Evolutionary conservation across 1,284 basidiomycete species (phyloP).

Genomic region (Irpex sp.): DNA sequence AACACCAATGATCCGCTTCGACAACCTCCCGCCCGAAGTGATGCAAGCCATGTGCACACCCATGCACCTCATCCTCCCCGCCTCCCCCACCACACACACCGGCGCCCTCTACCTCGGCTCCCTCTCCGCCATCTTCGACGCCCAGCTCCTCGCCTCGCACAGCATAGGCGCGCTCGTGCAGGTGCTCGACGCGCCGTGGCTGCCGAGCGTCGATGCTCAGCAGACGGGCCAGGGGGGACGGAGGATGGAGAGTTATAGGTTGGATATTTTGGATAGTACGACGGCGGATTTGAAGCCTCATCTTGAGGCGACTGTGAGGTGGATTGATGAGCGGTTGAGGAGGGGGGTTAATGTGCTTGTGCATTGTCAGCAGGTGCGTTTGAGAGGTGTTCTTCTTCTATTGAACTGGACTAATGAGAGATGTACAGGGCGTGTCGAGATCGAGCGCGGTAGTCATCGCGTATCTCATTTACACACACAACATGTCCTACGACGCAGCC

Average conservation of each 20-base stretch:
- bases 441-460: constrained; percentile 63
- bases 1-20: constrained; percentile 62
- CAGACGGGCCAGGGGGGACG: constrained; percentile 22
- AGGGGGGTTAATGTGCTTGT: too few relatives aligned
- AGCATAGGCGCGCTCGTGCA: constrained; percentile 59
- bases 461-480: constrained; percentile 58
- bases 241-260: constrained; percentile 50
- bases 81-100: constrained; percentile 12
- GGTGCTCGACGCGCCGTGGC: constrained; percentile 66
- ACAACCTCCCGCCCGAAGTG: constrained; percentile 60
- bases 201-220: constrained; percentile 42
- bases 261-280: constrained; percentile 37
- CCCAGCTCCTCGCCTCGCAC: constrained; percentile 30
- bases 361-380: too few relatives aligned
- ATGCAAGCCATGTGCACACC: constrained; percentile 77
- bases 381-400: too few relatives aligned
- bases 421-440: constrained; percentile 55
- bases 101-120: constrained; percentile 36
- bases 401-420: too few relatives aligned
- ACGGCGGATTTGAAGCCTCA: too few relatives aligned
- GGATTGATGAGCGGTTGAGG: too few relatives aligned
- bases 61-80: constrained; percentile 59
- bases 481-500: constrained; percentile 64
- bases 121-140: constrained; percentile 32
- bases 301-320: too few relatives aligned